Conservation (phyloP, 768 basidiomycete genomes). For the Lyophyllum shimeji region DNA sequence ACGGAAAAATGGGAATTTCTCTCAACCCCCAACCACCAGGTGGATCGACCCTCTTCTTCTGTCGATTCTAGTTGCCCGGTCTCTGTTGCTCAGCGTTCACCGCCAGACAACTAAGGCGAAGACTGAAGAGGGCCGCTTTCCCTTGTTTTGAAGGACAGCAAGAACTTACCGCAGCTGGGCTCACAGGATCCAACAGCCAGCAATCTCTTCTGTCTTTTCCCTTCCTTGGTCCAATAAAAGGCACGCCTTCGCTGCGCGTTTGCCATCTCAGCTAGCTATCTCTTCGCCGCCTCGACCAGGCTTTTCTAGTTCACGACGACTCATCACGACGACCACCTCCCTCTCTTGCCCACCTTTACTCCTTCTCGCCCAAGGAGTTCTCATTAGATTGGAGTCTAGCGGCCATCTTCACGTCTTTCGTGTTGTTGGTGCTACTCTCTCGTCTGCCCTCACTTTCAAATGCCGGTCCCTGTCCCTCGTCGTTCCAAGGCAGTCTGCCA, state of each 20-base stretch:
- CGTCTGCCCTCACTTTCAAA: conserved; percentile 52
- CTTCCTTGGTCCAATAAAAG: conserved; percentile 57
- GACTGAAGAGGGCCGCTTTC: conserved; percentile 44
- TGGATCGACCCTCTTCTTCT: conserved; percentile 50
- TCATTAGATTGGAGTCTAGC: conserved; percentile 40
- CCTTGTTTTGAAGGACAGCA: conserved; percentile 21
- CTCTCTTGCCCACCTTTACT: conserved; percentile 35
- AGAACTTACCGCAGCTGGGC: conserved; percentile 30
- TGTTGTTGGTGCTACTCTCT: conserved; percentile 46
- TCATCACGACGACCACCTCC: conserved; percentile 58
- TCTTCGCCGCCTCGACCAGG: conserved; percentile 28
- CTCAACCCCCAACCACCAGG: conserved; percentile 38
- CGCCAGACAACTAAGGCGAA: conserved; percentile 37
- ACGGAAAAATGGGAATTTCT: conserved; percentile 18
- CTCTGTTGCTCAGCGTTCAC: conserved; percentile 30
- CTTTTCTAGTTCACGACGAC: conserved; percentile 58
- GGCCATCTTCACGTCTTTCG: conserved; percentile 38
- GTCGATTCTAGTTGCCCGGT: conserved; percentile 50
- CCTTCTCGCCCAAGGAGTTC: conserved; percentile 38
- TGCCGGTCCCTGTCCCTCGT: conserved; percentile 85
- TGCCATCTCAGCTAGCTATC: conserved; percentile 44
- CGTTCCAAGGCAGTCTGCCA: conserved; percentile 58
- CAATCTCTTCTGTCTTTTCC: conserved; percentile 30
- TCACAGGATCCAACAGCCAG: conserved; percentile 27
- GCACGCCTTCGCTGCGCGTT: conserved; percentile 94